Base-by-base conservation (phyloP, 2,329 filamentous ascomycete species). In the Epichloe baconii region DNA sequence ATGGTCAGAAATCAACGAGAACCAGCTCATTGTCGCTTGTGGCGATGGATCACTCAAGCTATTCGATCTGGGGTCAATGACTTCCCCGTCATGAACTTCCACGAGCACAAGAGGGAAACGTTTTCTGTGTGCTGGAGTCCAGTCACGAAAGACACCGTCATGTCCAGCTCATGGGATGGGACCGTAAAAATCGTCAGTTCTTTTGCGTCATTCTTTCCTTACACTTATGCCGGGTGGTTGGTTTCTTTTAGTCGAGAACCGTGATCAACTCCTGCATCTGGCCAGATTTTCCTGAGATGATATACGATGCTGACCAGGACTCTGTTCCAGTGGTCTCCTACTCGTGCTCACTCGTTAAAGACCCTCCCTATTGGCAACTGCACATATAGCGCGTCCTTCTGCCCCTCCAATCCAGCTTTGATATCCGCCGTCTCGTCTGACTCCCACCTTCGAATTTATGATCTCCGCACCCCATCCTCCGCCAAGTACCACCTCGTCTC, bases 1-100 rank as follows among this genome's bases (percentile, higher is more conserved):
- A 26, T 97, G 93, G 89, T 95, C 89, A 17, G 93, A 98, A 72
- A 80, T 88, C 58, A 90, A 98, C 72, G 91, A 96, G 71, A 95
- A 93, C 68, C 93, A 98, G 71, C 74, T 96, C 48, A 78, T 95
- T 19, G 84, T 85, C 1, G 90, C 89, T 0, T 90, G 87, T 58
- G 93, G 93, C 56, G 93, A 98, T 70, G 93, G 93, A 51, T 91
- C 87, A 50, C 78, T 98, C 62, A 96, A 96, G 71, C 80, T 98
- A 45, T 98, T 93, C 68, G 93, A 98, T 68, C 78, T 90, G 35
- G 80, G 3, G 77, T 94, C 36, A 75, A 84, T 58, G 79, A 90
- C 43, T 97, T 93, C 63, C 93, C 93, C 8, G 78, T 98, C 51
- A 86, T 88, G 70, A 88, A 85, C 57, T 98, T 93, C 76, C 83